Evolutionary conservation across 805 yeast species (phyloP).

Genomic region (Millerago galiae): DNA sequence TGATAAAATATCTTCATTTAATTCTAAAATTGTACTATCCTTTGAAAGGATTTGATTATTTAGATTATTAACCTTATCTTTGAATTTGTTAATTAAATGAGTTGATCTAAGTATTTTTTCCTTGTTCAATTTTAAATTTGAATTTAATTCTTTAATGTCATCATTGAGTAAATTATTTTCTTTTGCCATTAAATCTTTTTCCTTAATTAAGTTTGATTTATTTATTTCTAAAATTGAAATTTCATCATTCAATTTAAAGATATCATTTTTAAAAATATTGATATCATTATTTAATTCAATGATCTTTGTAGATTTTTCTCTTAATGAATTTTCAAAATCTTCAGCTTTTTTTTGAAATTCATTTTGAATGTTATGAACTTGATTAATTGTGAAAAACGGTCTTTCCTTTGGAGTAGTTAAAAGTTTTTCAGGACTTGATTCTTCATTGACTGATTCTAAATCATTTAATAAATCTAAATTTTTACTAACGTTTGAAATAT

Average conservation of each 20-base stretch:
- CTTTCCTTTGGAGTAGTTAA: constrained; percentile 18
- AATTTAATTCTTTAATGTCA: constrained; percentile 14
- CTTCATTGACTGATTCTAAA: constrained; percentile 5
- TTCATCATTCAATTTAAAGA: constrained; percentile 17
- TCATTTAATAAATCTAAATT: constrained; percentile 6
- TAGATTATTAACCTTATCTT: constrained; percentile 15
- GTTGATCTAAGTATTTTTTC: constrained; percentile 13
- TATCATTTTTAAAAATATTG: constrained; percentile 10
- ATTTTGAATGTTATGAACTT: constrained; percentile 23
- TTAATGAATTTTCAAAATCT: constrained; percentile 16
- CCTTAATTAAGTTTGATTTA: constrained; percentile 15
- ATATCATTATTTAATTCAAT: constrained; percentile 14
- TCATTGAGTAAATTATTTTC: constrained; percentile 16
- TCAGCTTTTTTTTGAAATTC: constrained; percentile 20
- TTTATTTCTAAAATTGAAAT: constrained; percentile 12
- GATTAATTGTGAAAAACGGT: constrained; percentile 23
- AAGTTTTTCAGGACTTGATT: not conserved
- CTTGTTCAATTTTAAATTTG: constrained; percentile 8
- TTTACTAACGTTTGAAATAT: constrained; percentile 5
- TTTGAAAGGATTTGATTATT: constrained; percentile 7
- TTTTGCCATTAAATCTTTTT: constrained; percentile 15
- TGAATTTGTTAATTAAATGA: constrained; percentile 16
- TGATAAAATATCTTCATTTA: constrained; percentile 10
- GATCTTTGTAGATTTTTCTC: constrained; percentile 12
- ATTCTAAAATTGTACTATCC: constrained; percentile 5